Percentiles rank a stretch among this genome's conserved stretches.
These are phyloP conservation scores for Salix exigua DNA, from an alignment of 345 rosid genomes.

Conservation along the genomic window DNA sequence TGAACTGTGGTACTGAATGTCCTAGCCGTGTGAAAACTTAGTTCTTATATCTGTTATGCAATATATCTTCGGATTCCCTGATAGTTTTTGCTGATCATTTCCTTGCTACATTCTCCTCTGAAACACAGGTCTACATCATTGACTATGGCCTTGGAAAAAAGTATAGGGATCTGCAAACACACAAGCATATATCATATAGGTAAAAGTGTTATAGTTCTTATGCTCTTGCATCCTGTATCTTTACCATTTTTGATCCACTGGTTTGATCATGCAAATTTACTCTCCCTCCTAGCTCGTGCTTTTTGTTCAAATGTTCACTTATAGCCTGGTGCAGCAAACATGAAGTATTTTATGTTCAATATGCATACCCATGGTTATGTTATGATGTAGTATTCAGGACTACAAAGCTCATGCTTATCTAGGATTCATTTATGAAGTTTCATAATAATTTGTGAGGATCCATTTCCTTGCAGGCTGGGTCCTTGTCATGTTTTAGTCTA, in stretches of 20 bases:
- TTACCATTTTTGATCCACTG: background rate
- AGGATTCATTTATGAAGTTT: background rate
- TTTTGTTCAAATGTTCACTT: background rate
- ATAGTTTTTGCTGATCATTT: background rate
- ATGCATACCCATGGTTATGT: background rate
- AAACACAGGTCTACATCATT: constrained; percentile 28
- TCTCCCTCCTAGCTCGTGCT: background rate
- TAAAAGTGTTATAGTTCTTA: background rate
- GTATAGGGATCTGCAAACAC: constrained; percentile 34
- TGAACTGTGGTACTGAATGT: background rate
- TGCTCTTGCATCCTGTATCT: background rate
- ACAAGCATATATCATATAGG: constrained; percentile 37
- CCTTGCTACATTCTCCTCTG: background rate
- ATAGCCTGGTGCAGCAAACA: background rate
- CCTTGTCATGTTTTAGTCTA: background rate
- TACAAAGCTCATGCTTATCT: background rate
- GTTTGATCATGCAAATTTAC: background rate
- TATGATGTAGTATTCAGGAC: background rate
- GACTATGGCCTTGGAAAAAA: constrained; percentile 37
- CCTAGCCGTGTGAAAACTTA: background rate
- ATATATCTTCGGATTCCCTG: background rate
- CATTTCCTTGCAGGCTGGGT: background rate
- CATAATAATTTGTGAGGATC: background rate
- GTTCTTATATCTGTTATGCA: background rate
- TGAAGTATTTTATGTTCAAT: background rate